Conservation (phyloP, 768 basidiomycete genomes). For the Serendipita sp. region DNA sequence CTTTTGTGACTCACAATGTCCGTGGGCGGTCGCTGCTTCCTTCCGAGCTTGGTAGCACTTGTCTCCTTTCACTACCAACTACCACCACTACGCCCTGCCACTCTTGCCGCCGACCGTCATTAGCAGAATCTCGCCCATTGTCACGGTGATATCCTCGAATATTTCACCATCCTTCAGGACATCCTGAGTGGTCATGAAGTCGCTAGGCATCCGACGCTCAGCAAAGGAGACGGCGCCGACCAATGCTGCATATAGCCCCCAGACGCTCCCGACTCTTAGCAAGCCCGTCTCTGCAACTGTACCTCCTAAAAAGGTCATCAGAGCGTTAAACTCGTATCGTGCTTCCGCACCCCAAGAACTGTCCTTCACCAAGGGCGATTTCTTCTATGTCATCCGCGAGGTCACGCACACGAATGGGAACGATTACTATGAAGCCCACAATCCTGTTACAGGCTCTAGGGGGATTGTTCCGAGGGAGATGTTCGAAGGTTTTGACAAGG, state of each 20-base stretch:
- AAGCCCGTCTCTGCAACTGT: constrained; percentile 53
- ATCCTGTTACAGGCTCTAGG: constrained; percentile 78
- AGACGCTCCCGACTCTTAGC: constrained; percentile 47
- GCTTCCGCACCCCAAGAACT: constrained; percentile 70
- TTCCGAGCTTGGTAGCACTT: no score
- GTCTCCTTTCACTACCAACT: no score
- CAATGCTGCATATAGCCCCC: constrained; percentile 53
- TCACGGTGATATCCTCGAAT: no score
- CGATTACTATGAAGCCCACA: constrained; percentile 83
- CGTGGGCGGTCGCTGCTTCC: no score
- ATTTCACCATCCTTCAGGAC: no score
- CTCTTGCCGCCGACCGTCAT: no score
- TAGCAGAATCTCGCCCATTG: no score
- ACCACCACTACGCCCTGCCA: no score
- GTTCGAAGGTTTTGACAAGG: constrained; percentile 86
- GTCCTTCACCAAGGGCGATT: constrained; percentile 84
- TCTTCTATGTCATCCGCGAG: constrained; percentile 88
- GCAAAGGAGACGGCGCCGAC: constrained; percentile 41
- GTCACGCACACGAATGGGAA: constrained; percentile 28
- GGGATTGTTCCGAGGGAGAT: constrained; percentile 74
- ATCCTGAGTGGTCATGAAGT: constrained; percentile 41
- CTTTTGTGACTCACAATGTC: no score
- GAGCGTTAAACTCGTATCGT: constrained; percentile 50
- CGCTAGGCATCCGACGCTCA: constrained; percentile 49
- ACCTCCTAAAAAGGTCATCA: constrained; percentile 91